Evolutionary conservation across 441 rosid species (phyloP).

Genomic region (Pelargonium citronellum): DNA sequence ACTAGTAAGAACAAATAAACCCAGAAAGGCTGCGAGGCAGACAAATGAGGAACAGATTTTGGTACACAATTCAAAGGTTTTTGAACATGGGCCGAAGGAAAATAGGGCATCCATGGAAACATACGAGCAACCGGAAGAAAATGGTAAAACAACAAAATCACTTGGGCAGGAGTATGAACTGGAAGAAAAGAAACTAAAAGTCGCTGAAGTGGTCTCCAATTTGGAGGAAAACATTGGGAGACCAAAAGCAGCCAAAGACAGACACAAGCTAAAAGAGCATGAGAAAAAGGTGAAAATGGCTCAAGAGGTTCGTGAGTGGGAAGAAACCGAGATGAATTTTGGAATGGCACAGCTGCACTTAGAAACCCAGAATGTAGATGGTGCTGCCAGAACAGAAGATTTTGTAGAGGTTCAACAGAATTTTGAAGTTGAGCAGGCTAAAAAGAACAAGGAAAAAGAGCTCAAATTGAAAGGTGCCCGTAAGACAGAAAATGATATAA

Average conservation of each 20-base stretch:
- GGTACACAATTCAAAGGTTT: constrained; percentile 21
- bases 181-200: constrained; percentile 22
- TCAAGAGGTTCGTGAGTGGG: constrained; percentile 28
- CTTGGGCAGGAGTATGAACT: constrained; percentile 24
- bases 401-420: constrained; percentile 25
- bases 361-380: constrained; percentile 27
- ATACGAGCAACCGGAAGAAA: constrained; percentile 31
- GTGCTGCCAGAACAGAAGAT: constrained; percentile 29
- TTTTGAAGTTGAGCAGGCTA: constrained; percentile 27
- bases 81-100: constrained; percentile 37
- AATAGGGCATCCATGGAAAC: constrained; percentile 28
- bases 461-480: constrained; percentile 30
- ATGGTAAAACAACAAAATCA: constrained; percentile 24
- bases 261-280: constrained; percentile 22
- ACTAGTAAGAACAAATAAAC: constrained; percentile 49
- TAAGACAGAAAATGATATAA: constrained; percentile 30
- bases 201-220: constrained; percentile 27
- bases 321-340: constrained; percentile 28
- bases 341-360: constrained; percentile 18
- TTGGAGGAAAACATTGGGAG: constrained; percentile 22
- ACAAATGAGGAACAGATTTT: constrained; percentile 32
- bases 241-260: constrained; percentile 28
- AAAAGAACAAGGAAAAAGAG: constrained; percentile 32
- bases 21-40: constrained; percentile 36
- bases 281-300: constrained; percentile 28